These are phyloP conservation scores for Candida buenavistaensis DNA, from an alignment of 1,139 yeast genomes.

Conservation along the genomic window DNA sequence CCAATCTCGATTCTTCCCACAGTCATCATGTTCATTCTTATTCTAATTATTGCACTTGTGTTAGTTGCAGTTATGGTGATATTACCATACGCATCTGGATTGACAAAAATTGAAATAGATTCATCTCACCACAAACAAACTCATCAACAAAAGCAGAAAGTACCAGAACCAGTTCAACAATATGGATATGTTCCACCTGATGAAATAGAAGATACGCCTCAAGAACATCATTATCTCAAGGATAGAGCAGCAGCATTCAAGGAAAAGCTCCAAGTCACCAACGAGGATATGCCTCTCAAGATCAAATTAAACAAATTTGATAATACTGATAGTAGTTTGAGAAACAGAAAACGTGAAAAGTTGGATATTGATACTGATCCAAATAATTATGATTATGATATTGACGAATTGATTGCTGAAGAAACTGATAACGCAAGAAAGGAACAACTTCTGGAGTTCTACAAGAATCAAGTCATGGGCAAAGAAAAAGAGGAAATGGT, in stretches of 20 bases:
- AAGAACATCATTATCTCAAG: conserved; percentile 15
- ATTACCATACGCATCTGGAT: conserved; percentile 41
- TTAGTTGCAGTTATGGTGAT: conserved; percentile 31
- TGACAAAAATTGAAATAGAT: conserved; percentile 32
- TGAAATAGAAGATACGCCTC: conserved; percentile 20
- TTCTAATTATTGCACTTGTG: conserved; percentile 25
- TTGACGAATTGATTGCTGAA: conserved; percentile 31
- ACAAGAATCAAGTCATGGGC: conserved; percentile 28
- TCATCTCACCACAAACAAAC: conserved; percentile 14
- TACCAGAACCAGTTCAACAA: conserved; percentile 5
- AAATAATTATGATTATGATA: conserved; percentile 33
- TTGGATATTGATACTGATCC: conserved; percentile 36
- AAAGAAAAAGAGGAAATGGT: conserved; percentile 34
- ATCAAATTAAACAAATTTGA: conserved; percentile 28
- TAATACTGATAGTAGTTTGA: conserved; percentile 17
- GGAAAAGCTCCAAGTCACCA: conserved; percentile 33
- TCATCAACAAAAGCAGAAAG: conserved; percentile 11
- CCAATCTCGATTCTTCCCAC: conserved; percentile 1
- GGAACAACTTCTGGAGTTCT: conserved; percentile 25
- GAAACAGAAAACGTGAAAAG: conserved; percentile 29
- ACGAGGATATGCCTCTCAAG: conserved; percentile 41
- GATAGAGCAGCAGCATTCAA: conserved; percentile 30
- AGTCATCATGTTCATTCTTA: conserved; percentile 29
- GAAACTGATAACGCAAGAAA: conserved; percentile 24
- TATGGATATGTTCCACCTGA: conserved; percentile 45